A percentile compares a stretch with the other conserved stretches of the same genome.
These are phyloP conservation scores for Puya raimondii DNA, from an alignment of 176 grass and related monocot species.

Conservation along the genomic window DNA sequence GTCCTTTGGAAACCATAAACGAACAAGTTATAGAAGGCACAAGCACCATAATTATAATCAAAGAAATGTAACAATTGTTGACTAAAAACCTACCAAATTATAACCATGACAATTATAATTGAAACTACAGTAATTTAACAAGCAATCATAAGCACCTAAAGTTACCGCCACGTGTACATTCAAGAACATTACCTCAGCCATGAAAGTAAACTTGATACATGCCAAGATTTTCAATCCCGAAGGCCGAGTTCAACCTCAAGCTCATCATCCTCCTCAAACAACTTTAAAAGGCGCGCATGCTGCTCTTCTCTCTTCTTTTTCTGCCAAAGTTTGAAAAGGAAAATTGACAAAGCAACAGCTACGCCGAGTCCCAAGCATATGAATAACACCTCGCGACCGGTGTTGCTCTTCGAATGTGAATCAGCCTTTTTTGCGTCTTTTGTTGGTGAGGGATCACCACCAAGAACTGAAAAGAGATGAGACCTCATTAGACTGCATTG, in stretches of 20 bases:
- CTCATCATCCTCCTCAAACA: constrained; percentile 85
- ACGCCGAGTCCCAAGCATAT: constrained; percentile 47
- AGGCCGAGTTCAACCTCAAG: constrained; percentile 76
- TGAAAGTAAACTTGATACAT: not conserved
- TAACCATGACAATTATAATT: not conserved
- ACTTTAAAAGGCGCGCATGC: constrained; percentile 72
- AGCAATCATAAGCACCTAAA: not conserved
- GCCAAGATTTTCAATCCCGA: constrained; percentile 43
- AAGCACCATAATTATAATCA: too few relatives aligned
- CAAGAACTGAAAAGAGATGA: constrained; percentile 41
- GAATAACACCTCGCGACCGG: constrained; percentile 52
- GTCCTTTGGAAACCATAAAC: too few relatives aligned
- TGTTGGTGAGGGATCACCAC: constrained; percentile 42
- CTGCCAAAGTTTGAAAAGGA: constrained; percentile 90
- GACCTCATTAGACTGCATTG: not conserved
- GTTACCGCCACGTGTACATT: not conserved
- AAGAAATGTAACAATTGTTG: not conserved
- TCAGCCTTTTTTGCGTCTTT: constrained; percentile 46
- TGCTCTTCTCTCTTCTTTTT: constrained; percentile 95
- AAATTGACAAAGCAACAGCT: constrained; percentile 39
- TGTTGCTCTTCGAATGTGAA: constrained; percentile 42
- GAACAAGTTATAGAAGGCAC: too few relatives aligned
- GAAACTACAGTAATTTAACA: not conserved
- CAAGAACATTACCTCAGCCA: not conserved
- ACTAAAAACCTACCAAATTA: not conserved